Evolutionary conservation across 768 basidiomycete genomes (phyloP).

Genomic region (Mycena amicta): DNA sequence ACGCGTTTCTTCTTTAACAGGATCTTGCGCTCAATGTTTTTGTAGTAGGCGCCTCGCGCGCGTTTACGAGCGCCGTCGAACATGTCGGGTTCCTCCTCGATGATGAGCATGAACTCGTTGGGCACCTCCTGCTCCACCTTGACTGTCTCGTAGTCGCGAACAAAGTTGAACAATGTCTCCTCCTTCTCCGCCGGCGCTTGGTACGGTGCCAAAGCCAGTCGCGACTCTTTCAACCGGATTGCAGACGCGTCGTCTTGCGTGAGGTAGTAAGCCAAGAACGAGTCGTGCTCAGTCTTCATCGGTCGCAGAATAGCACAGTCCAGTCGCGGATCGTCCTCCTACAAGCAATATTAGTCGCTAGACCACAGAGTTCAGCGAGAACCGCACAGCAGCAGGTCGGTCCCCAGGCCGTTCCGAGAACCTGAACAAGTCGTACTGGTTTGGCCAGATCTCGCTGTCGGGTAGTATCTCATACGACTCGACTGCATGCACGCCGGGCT

Average conservation of each 20-base stretch:
- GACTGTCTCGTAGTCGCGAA: conserved; percentile 85
- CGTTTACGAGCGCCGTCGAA: conserved; percentile 35
- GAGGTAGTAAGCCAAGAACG: conserved; percentile 85
- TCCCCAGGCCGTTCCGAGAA: conserved; percentile 90
- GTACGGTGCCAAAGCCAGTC: conserved; percentile 44
- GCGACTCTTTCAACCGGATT: conserved; percentile 60
- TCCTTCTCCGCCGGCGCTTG: conserved; percentile 57
- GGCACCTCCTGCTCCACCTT: conserved; percentile 86
- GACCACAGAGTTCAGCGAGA: not conserved
- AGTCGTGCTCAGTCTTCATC: conserved; percentile 87
- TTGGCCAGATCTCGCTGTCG: conserved; percentile 86
- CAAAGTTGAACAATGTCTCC: conserved; percentile 72
- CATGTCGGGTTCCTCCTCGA: conserved; percentile 57
- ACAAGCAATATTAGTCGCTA: not conserved
- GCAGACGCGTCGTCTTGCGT: conserved; percentile 77
- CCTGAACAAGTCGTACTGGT: conserved; percentile 84
- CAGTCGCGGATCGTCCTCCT: conserved; percentile 78
- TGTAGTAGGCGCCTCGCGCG: conserved; percentile 80
- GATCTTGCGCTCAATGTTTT: conserved; percentile 89
- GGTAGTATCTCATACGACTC: conserved; percentile 85
- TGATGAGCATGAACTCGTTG: conserved; percentile 79
- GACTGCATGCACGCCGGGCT: conserved; percentile 70
- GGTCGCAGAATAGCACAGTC: conserved; percentile 87
- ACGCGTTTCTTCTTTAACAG: conserved; percentile 81
- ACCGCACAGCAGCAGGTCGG: conserved; percentile 61